These are phyloP conservation scores for Meyerozyma smithsonii DNA, from an alignment of 1,139 yeast species.

Conservation along the genomic window DNA sequence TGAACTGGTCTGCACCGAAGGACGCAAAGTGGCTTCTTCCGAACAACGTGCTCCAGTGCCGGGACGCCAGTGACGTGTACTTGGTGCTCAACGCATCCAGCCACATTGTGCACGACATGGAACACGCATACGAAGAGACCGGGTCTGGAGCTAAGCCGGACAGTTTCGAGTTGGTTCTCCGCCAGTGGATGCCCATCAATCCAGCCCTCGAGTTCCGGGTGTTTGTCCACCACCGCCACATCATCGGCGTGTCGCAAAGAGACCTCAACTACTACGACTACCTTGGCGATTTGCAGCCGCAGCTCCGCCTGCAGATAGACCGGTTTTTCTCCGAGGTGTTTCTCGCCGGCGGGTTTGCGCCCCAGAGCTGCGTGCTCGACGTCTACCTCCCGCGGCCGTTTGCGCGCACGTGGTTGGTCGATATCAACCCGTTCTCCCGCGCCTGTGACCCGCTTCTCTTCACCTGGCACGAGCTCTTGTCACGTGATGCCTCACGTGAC, in stretches of 20 bases:
- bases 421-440: conserved; percentile 79
- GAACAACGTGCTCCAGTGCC: conserved; percentile 70
- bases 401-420: conserved; percentile 61
- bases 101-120: conserved; percentile 79
- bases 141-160: conserved; percentile 7
- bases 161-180: conserved; percentile 61
- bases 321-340: conserved; percentile 50
- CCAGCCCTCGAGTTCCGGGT: conserved; percentile 91
- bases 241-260: conserved; percentile 78
- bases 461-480: conserved; percentile 75
- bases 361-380: conserved; percentile 49
- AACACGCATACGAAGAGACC: conserved; percentile 57
- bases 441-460: conserved; percentile 72
- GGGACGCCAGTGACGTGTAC: conserved; percentile 67
- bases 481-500: conserved; percentile 18
- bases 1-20: conserved; percentile 96
- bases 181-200: conserved; percentile 75
- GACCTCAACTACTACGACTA: conserved; percentile 81
- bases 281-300: conserved; percentile 43
- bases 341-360: conserved; percentile 3
- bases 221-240: conserved; percentile 57
- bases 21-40: conserved; percentile 92
- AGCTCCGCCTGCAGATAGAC: conserved; percentile 27
- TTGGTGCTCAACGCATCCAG: conserved; percentile 80
- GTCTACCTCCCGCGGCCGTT: conserved; percentile 78